These are phyloP conservation scores for Hygrophorus pudorinus DNA, from an alignment of 768 basidiomycete genomes.

Conservation along the genomic window DNA sequence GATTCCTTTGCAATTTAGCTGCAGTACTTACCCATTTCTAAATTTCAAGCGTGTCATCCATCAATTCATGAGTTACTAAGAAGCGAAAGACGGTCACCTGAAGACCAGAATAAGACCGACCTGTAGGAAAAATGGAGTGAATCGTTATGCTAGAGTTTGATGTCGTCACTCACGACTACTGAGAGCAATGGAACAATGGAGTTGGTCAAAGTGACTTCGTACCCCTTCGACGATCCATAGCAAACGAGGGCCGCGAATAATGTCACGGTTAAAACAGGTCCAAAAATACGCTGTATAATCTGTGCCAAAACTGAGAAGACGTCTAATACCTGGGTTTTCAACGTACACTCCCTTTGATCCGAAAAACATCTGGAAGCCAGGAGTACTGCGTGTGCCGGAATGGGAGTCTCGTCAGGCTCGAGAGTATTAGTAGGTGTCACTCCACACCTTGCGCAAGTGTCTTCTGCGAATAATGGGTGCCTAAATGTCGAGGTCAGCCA, in stretches of 20 bases:
- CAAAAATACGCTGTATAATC: constrained; percentile 64
- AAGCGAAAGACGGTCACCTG: constrained; percentile 36
- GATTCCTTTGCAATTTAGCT: background rate
- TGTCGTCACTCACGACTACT: constrained; percentile 61
- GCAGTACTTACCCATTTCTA: constrained; percentile 53
- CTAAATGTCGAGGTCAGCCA: too few species aligned
- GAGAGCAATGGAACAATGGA: constrained; percentile 82
- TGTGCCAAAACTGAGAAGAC: constrained; percentile 18
- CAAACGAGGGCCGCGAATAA: constrained; percentile 56
- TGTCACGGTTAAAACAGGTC: constrained; percentile 80
- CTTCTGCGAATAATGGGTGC: constrained; percentile 37
- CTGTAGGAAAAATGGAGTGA: constrained; percentile 23
- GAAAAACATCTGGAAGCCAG: constrained; percentile 83
- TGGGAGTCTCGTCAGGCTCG: background rate
- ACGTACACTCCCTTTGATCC: constrained; percentile 74
- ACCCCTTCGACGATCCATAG: constrained; percentile 49
- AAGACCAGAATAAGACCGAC: constrained; percentile 87
- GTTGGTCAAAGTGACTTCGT: constrained; percentile 59
- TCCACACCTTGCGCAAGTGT: constrained; percentile 39
- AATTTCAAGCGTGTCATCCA: background rate
- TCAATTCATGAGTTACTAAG: background rate
- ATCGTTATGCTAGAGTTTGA: background rate
- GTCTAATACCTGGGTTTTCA: constrained; percentile 3
- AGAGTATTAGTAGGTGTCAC: constrained; percentile 1
- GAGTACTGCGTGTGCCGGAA: constrained; percentile 45